phyloP scores from a whole-genome alignment of 495 filamentous ascomycete species.

The Penicillium argentinense region DNA sequence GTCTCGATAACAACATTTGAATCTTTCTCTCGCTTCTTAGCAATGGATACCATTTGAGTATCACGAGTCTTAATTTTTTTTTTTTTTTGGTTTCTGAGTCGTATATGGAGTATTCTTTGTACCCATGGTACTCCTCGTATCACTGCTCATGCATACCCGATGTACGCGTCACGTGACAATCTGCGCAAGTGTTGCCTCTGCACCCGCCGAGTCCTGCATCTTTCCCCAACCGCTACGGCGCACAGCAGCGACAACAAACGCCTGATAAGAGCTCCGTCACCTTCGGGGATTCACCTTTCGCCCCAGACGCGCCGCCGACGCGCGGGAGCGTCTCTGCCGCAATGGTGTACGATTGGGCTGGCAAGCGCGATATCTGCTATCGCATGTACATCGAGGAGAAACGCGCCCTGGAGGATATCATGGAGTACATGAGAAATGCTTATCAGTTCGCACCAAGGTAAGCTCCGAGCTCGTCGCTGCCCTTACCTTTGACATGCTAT shows the following conservation, averaged over 20 bases:
- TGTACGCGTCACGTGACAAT: slow-evolving; percentile 32
- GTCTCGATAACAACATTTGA: slow-evolving; percentile 1
- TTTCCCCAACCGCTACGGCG: slow-evolving; percentile 34
- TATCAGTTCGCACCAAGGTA: slow-evolving; percentile 69
- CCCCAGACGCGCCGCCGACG: slow-evolving; percentile 33
- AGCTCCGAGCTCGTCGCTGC: slow-evolving; percentile 3
- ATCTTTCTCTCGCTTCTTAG: neutral
- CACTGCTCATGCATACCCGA: too few species aligned
- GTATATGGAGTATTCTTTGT: too few species aligned
- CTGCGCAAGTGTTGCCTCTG: slow-evolving; percentile 26
- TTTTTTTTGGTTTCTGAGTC: too few species aligned
- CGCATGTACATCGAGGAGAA: slow-evolving; percentile 73
- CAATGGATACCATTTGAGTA: too few species aligned
- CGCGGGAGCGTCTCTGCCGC: slow-evolving; percentile 26
- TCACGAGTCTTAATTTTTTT: neutral
- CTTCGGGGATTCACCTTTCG: slow-evolving; percentile 7
- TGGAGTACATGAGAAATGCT: slow-evolving; percentile 58
- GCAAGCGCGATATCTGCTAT: slow-evolving; percentile 65
- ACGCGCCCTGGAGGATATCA: slow-evolving; percentile 66
- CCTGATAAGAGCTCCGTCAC: slow-evolving; percentile 29
- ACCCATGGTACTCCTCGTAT: too few species aligned
- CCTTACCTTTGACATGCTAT: neutral
- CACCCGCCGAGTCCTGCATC: slow-evolving; percentile 12
- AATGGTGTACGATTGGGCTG: slow-evolving; percentile 79
- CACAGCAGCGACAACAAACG: slow-evolving; percentile 41